Evolutionary conservation across 345 rosid genomes (phyloP), one percentile per base, ranked within the genome.

Genomic region (Corchorus capsularis): DNA sequence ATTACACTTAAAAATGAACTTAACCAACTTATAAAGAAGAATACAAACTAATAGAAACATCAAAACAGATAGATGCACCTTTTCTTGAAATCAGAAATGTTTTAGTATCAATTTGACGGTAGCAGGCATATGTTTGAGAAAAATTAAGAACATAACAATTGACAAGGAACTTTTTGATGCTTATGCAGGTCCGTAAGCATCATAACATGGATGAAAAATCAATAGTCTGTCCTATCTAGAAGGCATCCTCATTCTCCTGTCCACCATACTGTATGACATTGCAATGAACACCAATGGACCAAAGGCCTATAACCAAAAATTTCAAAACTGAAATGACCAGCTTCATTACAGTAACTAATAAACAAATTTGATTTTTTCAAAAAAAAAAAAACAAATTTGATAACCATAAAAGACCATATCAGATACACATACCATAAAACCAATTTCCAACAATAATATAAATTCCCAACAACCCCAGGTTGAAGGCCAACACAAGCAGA

Each of bases 221-320:
- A 8, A 32, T 50, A 68, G 1, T 27, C 11, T 14, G 20, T 68
- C n/a, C 15, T 14, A 19, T 13, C 22, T 68, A 47, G 71, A 41
- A 22, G 14, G 41, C 41, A 27, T 49, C 49, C 56, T 68, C 15
- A 14, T 68, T 68, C 8, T 50, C 59, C 32, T 16, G 59, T 50
- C 72, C 59, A 50, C 59, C 50, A 15, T 69, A 32, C 15, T 10
- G 6, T 1, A 50, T 17, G 45, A 69, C 45, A 16, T 69, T 32
- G 46, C 11, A 14, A 67, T 66, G 8, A 35, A 17, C 73, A 17
- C n/a, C 56, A 7, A 67, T 22, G 56, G 71, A 69, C 41, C 39
- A 15, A 69, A 50, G 59, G 72, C 15, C 56, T 49, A 22, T 50
- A 69, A 69, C 56, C 56, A 69, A 69, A 70, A 49, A 50, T 3